These are phyloP conservation scores for Sedum album DNA, from an alignment of 164 flowering plant species.

Conservation along the genomic window DNA sequence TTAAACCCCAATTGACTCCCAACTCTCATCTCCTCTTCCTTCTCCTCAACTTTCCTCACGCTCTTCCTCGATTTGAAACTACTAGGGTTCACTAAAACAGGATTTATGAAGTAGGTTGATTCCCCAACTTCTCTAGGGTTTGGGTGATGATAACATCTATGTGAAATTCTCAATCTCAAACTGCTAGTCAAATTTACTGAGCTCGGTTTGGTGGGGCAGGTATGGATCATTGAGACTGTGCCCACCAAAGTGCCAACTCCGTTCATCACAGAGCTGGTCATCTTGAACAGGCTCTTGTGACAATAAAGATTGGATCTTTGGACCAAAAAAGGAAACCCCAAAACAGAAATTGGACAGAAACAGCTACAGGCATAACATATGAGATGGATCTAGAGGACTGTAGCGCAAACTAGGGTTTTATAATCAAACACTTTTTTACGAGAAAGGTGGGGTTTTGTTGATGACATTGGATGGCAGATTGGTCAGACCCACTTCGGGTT, in stretches of 20 bases:
- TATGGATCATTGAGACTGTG: not conserved
- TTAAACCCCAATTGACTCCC: slow-evolving; percentile 22
- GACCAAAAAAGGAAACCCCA: not conserved
- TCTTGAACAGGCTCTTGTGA: not conserved
- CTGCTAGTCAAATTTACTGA: not conserved
- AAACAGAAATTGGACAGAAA: not conserved
- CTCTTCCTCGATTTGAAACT: slow-evolving; percentile 1
- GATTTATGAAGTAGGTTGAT: not conserved
- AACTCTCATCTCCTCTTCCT: not conserved
- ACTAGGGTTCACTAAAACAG: not conserved
- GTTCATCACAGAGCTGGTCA: not conserved
- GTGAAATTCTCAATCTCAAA: not conserved
- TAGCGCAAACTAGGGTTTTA: too few relatives aligned
- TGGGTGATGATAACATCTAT: not conserved
- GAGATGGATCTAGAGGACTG: too few relatives aligned
- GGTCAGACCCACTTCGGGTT: too few relatives aligned
- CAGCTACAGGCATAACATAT: too few relatives aligned
- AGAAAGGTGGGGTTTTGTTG: too few relatives aligned
- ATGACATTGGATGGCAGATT: too few relatives aligned
- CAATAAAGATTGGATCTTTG: not conserved
- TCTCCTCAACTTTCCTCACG: not conserved
- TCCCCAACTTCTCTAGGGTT: slow-evolving; percentile 4
- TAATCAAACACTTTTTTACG: too few relatives aligned
- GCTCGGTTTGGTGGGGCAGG: too few relatives aligned
- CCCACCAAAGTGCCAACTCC: not conserved